These are phyloP conservation scores for Pythium brassicae DNA, from an alignment of 352 stramenopile genomes.

Conservation along the genomic window DNA sequence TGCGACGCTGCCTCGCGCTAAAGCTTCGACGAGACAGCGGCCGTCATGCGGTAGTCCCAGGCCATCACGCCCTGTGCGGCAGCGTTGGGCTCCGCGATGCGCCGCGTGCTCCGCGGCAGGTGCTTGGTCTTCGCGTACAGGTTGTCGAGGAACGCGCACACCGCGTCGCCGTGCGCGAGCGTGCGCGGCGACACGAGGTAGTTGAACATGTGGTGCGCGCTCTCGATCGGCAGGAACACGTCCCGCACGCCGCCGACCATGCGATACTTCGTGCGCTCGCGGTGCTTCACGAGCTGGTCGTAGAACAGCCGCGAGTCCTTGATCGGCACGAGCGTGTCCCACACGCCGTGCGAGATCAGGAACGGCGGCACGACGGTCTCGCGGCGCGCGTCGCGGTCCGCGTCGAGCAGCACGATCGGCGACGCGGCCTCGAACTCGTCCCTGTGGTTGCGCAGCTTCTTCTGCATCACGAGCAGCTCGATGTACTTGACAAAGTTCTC, in stretches of 20 bases:
- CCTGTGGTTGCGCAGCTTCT: conserved; percentile 35
- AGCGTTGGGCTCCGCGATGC: not conserved
- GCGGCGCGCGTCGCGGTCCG: conserved; percentile 20
- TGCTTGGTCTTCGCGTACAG: conserved; percentile 43
- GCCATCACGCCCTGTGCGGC: no score
- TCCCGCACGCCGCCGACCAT: conserved; percentile 31
- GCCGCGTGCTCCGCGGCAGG: conserved; percentile 4
- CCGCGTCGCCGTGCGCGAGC: conserved; percentile 61
- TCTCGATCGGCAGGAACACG: conserved; percentile 57
- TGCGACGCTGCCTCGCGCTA: not conserved
- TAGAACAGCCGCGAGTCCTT: conserved; percentile 69
- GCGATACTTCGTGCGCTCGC: conserved; percentile 7
- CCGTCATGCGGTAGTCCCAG: not conserved
- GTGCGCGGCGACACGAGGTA: conserved; percentile 65
- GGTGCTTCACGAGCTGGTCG: conserved; percentile 26
- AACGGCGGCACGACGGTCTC: conserved; percentile 55
- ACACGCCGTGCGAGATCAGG: conserved; percentile 58
- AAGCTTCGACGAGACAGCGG: not conserved
- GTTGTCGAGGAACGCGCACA: conserved; percentile 59
- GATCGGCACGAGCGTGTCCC: conserved; percentile 70
- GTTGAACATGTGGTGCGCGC: conserved; percentile 73
- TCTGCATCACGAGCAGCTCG: conserved; percentile 69
- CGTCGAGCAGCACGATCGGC: conserved; percentile 47
- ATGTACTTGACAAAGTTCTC: conserved; percentile 62
- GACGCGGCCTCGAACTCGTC: conserved; percentile 56